Percentiles rank a stretch among this genome's conserved stretches.
These are phyloP conservation scores for Massarina eburnea DNA, from an alignment of 2,329 filamentous ascomycete genomes.

Conservation along the genomic window DNA sequence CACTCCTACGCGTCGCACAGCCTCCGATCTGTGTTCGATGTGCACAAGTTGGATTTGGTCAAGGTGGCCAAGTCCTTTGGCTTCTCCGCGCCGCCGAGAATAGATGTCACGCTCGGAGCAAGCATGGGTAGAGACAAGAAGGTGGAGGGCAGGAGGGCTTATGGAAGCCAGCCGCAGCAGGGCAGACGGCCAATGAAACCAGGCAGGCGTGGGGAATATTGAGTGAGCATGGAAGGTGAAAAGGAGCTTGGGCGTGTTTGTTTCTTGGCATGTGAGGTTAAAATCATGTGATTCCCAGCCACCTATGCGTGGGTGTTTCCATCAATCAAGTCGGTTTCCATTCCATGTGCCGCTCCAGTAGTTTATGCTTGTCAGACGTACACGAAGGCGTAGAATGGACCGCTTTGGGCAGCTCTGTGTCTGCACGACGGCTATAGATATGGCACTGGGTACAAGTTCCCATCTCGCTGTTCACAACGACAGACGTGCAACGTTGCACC, in stretches of 20 bases:
- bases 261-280: too few relatives aligned
- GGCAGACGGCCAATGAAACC: constrained; percentile 56
- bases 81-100: constrained; percentile 73
- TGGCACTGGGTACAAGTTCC: too few relatives aligned
- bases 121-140: constrained; percentile 74
- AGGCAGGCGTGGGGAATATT: constrained; percentile 22
- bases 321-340: too few relatives aligned
- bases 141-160: constrained; percentile 64
- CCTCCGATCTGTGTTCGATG: constrained; percentile 80
- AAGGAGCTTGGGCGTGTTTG: neutral
- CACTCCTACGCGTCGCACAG: constrained; percentile 92
- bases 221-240: neutral
- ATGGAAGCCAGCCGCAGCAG: constrained; percentile 78
- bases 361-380: too few relatives aligned
- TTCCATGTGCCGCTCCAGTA: too few relatives aligned
- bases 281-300: too few relatives aligned
- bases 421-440: too few relatives aligned
- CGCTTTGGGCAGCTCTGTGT: too few relatives aligned
- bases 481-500: too few relatives aligned
- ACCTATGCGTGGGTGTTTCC: too few relatives aligned
- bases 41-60: constrained; percentile 77
- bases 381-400: too few relatives aligned
- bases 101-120: constrained; percentile 76
- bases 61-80: constrained; percentile 86
- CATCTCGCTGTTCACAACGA: too few relatives aligned